Percentiles rank a stretch among this genome's conserved stretches.
These are phyloP conservation scores for Lasiosphaeria miniovina DNA, from an alignment of 495 filamentous ascomycete species.

Conservation along the genomic window DNA sequence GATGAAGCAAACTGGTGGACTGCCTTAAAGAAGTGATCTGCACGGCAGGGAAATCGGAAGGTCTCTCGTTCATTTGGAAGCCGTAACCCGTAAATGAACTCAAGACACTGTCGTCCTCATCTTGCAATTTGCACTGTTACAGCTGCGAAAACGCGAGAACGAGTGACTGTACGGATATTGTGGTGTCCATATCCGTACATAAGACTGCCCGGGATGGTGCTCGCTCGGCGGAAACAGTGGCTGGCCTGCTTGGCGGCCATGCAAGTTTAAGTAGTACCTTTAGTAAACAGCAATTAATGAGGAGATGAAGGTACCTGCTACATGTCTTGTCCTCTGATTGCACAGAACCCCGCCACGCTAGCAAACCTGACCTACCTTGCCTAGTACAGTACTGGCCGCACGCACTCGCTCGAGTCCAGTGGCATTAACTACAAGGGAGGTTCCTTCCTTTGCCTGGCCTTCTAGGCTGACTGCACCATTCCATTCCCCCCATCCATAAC, in stretches of 20 bases:
- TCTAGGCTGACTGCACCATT: neutral
- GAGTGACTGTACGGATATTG: too few species aligned
- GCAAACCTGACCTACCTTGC: neutral
- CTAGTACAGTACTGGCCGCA: neutral
- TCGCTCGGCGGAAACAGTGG: neutral
- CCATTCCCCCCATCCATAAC: neutral
- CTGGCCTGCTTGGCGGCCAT: constrained; percentile 5
- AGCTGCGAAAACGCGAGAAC: too few species aligned
- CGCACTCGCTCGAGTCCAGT: neutral
- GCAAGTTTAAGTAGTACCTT: constrained; percentile 20
- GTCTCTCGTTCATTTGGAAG: too few species aligned
- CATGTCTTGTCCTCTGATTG: neutral
- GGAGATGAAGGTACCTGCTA: constrained; percentile 4
- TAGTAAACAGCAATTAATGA: neutral
- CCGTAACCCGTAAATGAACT: too few species aligned
- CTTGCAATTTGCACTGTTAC: too few species aligned
- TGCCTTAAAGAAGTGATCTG: too few species aligned
- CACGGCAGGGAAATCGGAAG: too few species aligned
- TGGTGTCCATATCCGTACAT: too few species aligned
- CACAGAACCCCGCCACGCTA: neutral
- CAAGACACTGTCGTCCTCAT: too few species aligned
- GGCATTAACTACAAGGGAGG: neutral
- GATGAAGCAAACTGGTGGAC: too few species aligned
- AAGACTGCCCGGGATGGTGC: neutral
- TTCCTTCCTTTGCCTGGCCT: constrained; percentile 2